Evolutionary conservation across 257 asterid genomes (phyloP).

Genomic region (Solanum chilense): DNA sequence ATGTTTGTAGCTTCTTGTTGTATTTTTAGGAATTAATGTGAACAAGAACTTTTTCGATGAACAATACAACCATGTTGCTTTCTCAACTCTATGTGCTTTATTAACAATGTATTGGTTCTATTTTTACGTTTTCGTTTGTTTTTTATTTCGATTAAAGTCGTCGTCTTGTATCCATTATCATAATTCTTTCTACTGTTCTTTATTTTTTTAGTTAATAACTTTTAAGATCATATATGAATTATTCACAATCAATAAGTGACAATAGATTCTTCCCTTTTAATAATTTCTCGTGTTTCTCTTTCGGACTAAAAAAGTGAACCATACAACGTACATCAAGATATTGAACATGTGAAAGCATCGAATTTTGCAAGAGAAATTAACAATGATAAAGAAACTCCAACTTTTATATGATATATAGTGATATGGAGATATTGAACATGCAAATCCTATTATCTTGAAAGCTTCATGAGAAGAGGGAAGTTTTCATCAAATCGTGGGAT

Average conservation of each 20-base stretch:
- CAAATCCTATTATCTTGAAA: constrained; percentile 42
- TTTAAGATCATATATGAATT: neutral
- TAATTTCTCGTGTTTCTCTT: no score
- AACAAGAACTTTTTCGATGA: neutral
- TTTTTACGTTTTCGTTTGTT: neutral
- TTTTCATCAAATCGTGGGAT: constrained; percentile 14
- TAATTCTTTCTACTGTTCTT: neutral
- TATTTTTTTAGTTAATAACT: neutral
- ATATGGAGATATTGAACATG: constrained; percentile 37
- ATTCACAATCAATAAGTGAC: neutral
- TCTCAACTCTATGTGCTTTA: neutral
- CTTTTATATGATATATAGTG: constrained; percentile 35
- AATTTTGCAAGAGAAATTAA: neutral
- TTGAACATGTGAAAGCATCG: constrained; percentile 16
- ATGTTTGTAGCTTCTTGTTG: no score
- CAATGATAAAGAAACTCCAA: constrained; percentile 29
- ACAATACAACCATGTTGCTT: neutral
- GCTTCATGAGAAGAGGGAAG: constrained; percentile 52
- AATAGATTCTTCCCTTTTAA: neutral
- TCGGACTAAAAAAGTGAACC: neutral
- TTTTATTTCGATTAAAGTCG: neutral
- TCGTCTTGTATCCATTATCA: neutral
- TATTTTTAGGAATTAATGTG: neutral
- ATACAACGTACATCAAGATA: neutral
- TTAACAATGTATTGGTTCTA: neutral